phyloP scores from a whole-genome alignment of 1,284 basidiomycete species.

The Irpex rosettiformis region DNA sequence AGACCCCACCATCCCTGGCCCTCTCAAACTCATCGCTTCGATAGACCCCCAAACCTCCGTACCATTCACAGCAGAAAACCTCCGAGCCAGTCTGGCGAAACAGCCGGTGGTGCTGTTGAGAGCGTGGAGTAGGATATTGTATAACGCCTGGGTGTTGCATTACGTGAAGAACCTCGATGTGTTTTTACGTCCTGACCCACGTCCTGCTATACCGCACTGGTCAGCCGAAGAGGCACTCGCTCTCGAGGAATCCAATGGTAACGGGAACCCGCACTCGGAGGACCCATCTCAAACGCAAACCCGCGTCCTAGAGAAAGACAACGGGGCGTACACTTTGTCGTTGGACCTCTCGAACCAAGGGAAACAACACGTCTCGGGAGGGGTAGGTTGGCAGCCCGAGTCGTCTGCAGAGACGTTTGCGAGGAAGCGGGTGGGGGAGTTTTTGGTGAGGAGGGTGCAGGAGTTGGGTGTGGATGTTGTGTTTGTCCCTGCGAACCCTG shows the following conservation, averaged over 20 bases:
- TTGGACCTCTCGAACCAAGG: slow-evolving; percentile 8
- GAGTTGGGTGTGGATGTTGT: slow-evolving; percentile 33
- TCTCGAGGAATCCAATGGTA: background rate
- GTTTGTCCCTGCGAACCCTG: slow-evolving; percentile 39
- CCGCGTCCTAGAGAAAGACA: slow-evolving; percentile 7
- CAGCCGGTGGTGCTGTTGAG: slow-evolving; percentile 59
- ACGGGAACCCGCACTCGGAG: background rate
- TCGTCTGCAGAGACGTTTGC: slow-evolving; percentile 40
- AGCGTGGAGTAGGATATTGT: slow-evolving; percentile 61
- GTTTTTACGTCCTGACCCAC: slow-evolving; percentile 63
- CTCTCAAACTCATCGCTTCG: slow-evolving; percentile 49
- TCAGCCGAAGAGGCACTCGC: background rate
- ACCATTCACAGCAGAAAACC: slow-evolving; percentile 39
- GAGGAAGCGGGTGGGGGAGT: slow-evolving; percentile 30
- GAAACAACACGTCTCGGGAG: slow-evolving; percentile 23
- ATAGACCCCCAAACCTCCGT: slow-evolving; percentile 36
- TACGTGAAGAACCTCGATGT: slow-evolving; percentile 60
- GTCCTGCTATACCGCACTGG: slow-evolving; percentile 28
- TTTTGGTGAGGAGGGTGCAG: slow-evolving; percentile 33
- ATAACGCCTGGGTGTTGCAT: slow-evolving; percentile 66
- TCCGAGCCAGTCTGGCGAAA: slow-evolving; percentile 41
- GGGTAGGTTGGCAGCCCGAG: slow-evolving; percentile 46
- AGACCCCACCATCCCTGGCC: slow-evolving; percentile 24
- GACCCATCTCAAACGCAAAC: slow-evolving; percentile 5
- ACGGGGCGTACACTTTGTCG: background rate